These are phyloP conservation scores for Adansonia grandidieri DNA, from an alignment of 441 rosid species.

Conservation along the genomic window DNA sequence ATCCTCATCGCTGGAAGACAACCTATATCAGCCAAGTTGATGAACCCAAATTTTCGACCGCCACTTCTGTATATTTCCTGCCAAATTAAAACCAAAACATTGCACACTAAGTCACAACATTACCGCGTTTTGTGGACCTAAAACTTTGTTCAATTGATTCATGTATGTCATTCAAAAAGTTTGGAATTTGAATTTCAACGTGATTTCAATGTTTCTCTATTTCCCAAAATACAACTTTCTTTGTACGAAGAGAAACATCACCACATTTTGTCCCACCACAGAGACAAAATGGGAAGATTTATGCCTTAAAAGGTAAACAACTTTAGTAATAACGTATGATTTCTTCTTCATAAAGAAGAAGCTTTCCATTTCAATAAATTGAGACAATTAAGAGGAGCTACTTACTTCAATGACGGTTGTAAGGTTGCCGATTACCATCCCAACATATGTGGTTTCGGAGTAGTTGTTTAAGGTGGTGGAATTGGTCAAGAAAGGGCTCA, in stretches of 20 bases:
- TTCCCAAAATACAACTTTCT: too few species aligned
- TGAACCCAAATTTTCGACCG: constrained; percentile 67
- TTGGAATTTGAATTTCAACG: too few species aligned
- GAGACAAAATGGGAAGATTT: not conserved
- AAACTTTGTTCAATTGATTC: too few species aligned
- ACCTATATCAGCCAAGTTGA: constrained; percentile 58
- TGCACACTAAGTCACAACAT: not conserved
- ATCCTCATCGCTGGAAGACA: constrained; percentile 61
- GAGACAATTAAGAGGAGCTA: not conserved
- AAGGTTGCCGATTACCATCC: constrained; percentile 63
- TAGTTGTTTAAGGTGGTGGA: constrained; percentile 43
- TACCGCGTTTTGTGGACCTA: not conserved
- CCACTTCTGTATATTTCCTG: constrained; percentile 65
- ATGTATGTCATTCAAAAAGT: too few species aligned
- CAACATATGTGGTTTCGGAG: constrained; percentile 51
- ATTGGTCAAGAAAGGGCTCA: constrained; percentile 61
- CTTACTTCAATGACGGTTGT: constrained; percentile 55
- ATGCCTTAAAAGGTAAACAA: not conserved
- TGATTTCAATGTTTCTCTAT: too few species aligned
- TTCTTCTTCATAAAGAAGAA: not conserved
- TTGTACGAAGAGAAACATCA: too few species aligned
- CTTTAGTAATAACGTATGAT: not conserved
- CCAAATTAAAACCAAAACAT: constrained; percentile 5
- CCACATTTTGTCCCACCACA: not conserved
- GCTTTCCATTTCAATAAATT: not conserved